These are phyloP conservation scores for Yamadazyma sp. DNA, from an alignment of 805 yeast species.

Conservation along the genomic window DNA sequence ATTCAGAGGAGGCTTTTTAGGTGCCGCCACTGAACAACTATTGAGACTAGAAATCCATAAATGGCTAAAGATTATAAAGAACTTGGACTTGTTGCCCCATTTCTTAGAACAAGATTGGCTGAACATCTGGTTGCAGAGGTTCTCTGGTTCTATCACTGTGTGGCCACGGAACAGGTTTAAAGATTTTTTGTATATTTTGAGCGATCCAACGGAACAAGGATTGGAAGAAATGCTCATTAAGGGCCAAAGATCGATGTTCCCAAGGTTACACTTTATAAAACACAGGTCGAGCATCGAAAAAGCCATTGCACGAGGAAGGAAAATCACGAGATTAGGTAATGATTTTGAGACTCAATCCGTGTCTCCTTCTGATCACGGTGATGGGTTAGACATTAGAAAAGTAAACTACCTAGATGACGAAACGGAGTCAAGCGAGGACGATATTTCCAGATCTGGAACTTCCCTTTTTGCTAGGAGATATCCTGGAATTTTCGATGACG, in stretches of 20 bases:
- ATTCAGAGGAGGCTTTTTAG: conserved; percentile 74
- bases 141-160: conserved; percentile 72
- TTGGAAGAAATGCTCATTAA: conserved; percentile 54
- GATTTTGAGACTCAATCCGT: conserved; percentile 8
- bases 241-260: conserved; percentile 68
- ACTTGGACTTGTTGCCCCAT: conserved; percentile 66
- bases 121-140: conserved; percentile 68
- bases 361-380: conserved; percentile 13
- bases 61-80: conserved; percentile 67
- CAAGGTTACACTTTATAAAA: conserved; percentile 61
- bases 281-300: conserved; percentile 67
- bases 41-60: conserved; percentile 73
- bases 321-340: conserved; percentile 18
- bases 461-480: conserved; percentile 12
- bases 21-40: conserved; percentile 68
- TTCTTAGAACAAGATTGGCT: conserved; percentile 79
- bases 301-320: conserved; percentile 54
- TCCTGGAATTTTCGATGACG: conserved; percentile 10
- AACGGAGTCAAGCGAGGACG: conserved; percentile 18
- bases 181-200: conserved; percentile 63
- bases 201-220: conserved; percentile 65
- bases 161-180: conserved; percentile 65
- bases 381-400: conserved; percentile 1
- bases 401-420: conserved; percentile 9
- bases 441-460: background rate